Conservation (phyloP, 1,139 yeast species). For the Yamadazyma dendronema region DNA sequence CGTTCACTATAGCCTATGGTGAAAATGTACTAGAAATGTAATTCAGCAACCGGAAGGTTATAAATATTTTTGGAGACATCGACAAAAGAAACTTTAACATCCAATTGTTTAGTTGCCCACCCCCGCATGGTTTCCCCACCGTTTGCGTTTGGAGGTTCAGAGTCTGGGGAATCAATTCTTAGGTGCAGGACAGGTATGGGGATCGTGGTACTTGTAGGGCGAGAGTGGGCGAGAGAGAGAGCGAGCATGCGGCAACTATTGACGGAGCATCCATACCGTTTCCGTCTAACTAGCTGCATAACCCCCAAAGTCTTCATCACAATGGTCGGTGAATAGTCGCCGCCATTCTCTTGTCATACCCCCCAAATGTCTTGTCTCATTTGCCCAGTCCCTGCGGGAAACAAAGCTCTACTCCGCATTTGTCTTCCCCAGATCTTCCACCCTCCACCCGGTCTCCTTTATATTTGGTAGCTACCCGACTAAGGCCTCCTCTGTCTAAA, state of each 20-base stretch:
- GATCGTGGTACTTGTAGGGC: not conserved
- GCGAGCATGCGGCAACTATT: not conserved
- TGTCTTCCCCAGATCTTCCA: no score
- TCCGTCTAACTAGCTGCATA: no score
- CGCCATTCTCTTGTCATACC: no score
- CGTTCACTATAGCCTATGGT: constrained; percentile 4
- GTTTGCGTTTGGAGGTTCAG: not conserved
- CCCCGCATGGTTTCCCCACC: constrained; percentile 10
- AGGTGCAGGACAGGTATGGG: not conserved
- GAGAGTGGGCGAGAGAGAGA: not conserved
- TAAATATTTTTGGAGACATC: not conserved
- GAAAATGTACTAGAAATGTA: not conserved
- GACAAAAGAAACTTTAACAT: not conserved
- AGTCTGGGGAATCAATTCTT: constrained; percentile 3
- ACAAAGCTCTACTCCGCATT: no score
- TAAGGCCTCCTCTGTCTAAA: no score
- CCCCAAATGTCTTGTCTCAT: no score
- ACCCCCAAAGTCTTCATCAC: no score
- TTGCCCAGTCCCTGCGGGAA: no score
- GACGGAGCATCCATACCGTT: no score
- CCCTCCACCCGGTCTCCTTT: no score
- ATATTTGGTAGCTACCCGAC: no score
- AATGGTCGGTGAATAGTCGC: no score
- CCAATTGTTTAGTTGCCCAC: not conserved
- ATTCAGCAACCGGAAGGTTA: not conserved